Evolutionary conservation across 805 yeast genomes (phyloP), one percentile per base, ranked within the genome.

Genomic region (Ogataea thermomethanolica): DNA sequence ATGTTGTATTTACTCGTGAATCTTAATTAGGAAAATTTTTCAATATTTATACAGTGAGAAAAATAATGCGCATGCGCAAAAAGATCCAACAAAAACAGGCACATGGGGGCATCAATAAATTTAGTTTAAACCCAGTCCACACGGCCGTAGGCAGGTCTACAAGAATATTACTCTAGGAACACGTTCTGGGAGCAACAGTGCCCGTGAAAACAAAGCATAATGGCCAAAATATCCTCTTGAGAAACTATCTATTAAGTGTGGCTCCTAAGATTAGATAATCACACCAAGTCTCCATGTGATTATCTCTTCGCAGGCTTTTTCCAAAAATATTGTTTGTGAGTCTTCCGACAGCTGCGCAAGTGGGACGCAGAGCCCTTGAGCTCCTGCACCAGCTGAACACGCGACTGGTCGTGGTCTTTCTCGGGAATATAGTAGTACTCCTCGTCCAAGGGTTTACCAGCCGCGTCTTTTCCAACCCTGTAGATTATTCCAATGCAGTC

Each of bases 391-490:
- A 89, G 65, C 34, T 63, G 62, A 29, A 78, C 79, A 58, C 99
- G 79, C 34, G 79, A 79, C 21, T 58, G 54, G 56, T 91, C 95
- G 26, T 64, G 58, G 62, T 93, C 99, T 33, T 79, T 74, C 50
- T 89, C 98, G 3, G 89, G 80, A 42, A 81, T 79, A 58, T 93
- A 93, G 62, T 89, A 93, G 58, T 87, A 93, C 59, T 93, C 97
- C 59, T 88, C 95, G 50, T 91, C 98, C 46, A 93, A 70, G 3
- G 85, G 86, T 61, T 89, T 88, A 8, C 98, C 99, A 2, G 96
- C 95, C 3, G 98, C 97, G 63, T 93, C 99, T 61, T 89, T 90
- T 35, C 97, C 97, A 43, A 75, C 72, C 61, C 98, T 82, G 55
- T 79, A 76, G 45, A 93, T 90, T 8, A 84, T 83, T n/a, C 98